Base-by-base conservation (phyloP, 2,329 filamentous ascomycete genomes). In the Ophiostoma fasciatum region DNA sequence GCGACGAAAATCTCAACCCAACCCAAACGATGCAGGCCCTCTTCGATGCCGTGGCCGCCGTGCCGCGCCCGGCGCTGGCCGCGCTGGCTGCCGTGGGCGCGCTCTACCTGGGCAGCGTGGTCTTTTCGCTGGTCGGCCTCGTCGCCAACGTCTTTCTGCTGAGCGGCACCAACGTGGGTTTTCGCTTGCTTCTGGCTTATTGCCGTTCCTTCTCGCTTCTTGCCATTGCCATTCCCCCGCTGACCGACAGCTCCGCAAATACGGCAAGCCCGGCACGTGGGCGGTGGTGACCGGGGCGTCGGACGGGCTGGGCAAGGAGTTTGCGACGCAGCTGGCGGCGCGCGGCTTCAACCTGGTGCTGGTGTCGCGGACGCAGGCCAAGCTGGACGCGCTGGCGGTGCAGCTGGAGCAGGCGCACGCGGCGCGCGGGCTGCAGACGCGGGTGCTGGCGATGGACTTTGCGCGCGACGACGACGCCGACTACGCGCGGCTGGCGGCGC, bases 251-350 rank as follows among this genome's bases (percentile, higher is more conserved):
- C 76, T 98, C 40, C 78, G 78, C 49, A 84, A 80, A 47, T 96
- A 93, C 61, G 90, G 87, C 47, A 80, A 80, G 48, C 83, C 84
- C 51, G 88, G 88, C 43, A 87, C 80, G 40, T 98, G 88, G 87
- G 90, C 83, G 22, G 74, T 98, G 37, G 71, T 98, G 28, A 98
- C 90, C 19, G 90, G 90, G 44, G 90, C 88, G 35, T 94, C 87
- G 10, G 90, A 98, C 58, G 92, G 90, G 45, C 77, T 98, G 44
- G 90, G 90, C 54, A 96, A 94, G 61, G 90, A 98, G 62, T 98
- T 84, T 55, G 84, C 88, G 26, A 68, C 80, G 22, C 85, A 96
- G 57, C 77, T 98, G 39, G 87, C 90, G 18, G 66, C 74, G 42
- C 87, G 90, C 55, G 87, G 87, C 50, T 98, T 88, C 74, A 96